A percentile compares a stretch with the other conserved stretches of the same genome.
Conservation (phyloP, 2,329 filamentous ascomycete genomes). For the Pseudopyrenochaeta lycopersici region DNA sequence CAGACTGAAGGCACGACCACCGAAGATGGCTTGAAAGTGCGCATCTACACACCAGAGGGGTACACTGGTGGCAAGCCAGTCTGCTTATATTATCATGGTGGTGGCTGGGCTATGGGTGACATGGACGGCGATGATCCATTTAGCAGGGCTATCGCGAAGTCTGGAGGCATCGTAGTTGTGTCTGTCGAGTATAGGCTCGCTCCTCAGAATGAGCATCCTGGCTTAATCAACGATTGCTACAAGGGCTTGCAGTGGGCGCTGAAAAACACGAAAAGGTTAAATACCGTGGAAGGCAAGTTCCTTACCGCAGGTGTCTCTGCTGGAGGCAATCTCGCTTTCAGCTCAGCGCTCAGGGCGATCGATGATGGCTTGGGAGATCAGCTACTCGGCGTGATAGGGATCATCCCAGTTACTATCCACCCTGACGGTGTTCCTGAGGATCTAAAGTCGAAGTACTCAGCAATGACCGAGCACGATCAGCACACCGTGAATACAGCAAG, state of each 20-base stretch:
- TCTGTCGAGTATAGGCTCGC: slow-evolving; percentile 49
- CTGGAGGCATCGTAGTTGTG: slow-evolving; percentile 39
- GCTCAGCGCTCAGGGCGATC: slow-evolving; percentile 48
- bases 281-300: slow-evolving; percentile 38
- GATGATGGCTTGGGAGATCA: slow-evolving; percentile 45
- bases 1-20: slow-evolving; percentile 41
- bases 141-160: slow-evolving; percentile 35
- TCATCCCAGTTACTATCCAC: slow-evolving; percentile 50
- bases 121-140: slow-evolving; percentile 44
- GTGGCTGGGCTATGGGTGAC: slow-evolving; percentile 50
- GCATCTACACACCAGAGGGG: slow-evolving; percentile 46
- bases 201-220: slow-evolving; percentile 44
- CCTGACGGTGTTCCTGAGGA: slow-evolving; percentile 47
- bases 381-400: slow-evolving; percentile 50
- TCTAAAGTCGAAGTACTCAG: slow-evolving; percentile 45
- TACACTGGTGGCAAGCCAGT: slow-evolving; percentile 42
- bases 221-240: slow-evolving; percentile 47
- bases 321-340: slow-evolving; percentile 50
- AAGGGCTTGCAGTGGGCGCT: slow-evolving; percentile 45
- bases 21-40: slow-evolving; percentile 36
- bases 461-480: slow-evolving; percentile 48
- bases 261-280: slow-evolving; percentile 30
- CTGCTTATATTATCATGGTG: slow-evolving; percentile 48
- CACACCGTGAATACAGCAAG: slow-evolving; percentile 47
- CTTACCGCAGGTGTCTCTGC: slow-evolving; percentile 51